These are phyloP conservation scores for Metschnikowia chrysomelidarum DNA, from an alignment of 805 yeast genomes.

Conservation along the genomic window DNA sequence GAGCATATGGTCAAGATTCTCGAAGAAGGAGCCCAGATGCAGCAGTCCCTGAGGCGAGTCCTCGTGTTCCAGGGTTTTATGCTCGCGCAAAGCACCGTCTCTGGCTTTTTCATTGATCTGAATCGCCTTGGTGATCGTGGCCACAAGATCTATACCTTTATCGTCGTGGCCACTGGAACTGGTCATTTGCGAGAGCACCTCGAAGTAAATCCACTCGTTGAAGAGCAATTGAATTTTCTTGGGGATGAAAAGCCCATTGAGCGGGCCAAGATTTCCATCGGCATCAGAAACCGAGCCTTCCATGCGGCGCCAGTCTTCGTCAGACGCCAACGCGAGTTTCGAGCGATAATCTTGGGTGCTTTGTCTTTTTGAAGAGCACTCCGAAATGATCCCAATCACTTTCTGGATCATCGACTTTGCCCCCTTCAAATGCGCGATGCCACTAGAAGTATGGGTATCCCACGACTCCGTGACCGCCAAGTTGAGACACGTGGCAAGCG, in stretches of 20 bases:
- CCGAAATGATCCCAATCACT: slow-evolving; percentile 33
- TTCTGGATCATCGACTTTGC: slow-evolving; percentile 60
- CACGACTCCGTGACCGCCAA: slow-evolving; percentile 66
- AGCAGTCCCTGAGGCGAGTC: slow-evolving; percentile 22
- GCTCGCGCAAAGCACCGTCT: slow-evolving; percentile 6
- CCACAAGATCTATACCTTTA: slow-evolving; percentile 41
- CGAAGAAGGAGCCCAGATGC: slow-evolving; percentile 34
- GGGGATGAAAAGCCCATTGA: slow-evolving; percentile 27
- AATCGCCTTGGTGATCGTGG: slow-evolving; percentile 36
- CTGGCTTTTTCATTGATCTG: slow-evolving; percentile 23
- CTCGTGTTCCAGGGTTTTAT: slow-evolving; percentile 2
- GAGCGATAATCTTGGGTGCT: slow-evolving; percentile 11
- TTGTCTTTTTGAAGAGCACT: slow-evolving; percentile 12
- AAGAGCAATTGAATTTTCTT: slow-evolving; percentile 50
- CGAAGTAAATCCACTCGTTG: slow-evolving; percentile 67
- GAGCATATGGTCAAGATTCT: slow-evolving; percentile 38
- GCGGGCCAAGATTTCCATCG: neutral
- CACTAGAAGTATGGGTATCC: slow-evolving; percentile 66
- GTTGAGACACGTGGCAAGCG: slow-evolving; percentile 61
- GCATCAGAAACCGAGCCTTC: slow-evolving; percentile 4
- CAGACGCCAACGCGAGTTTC: slow-evolving; percentile 31
- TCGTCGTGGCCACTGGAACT: slow-evolving; percentile 47
- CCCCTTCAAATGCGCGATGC: slow-evolving; percentile 67
- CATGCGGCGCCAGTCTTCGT: slow-evolving; percentile 34
- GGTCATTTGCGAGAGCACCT: slow-evolving; percentile 65